Percentiles rank a stretch among this genome's conserved stretches.
These are phyloP conservation scores for Asterophora parasitica DNA, from an alignment of 768 basidiomycete genomes.

Conservation along the genomic window DNA sequence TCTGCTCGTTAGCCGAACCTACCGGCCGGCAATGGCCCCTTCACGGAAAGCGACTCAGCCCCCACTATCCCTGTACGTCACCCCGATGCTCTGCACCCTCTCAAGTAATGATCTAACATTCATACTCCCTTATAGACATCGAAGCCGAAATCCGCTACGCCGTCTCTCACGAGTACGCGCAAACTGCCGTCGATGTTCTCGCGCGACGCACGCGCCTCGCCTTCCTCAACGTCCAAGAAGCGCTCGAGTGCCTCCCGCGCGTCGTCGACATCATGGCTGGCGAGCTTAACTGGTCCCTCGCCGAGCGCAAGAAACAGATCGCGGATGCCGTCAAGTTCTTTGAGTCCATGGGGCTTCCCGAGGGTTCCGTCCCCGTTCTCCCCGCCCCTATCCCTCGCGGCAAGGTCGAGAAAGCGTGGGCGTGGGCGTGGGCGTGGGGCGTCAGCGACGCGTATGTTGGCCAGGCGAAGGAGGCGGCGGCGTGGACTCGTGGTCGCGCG, in stretches of 20 bases:
- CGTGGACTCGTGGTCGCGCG: conserved; percentile 31
- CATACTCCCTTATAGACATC: conserved; percentile 46
- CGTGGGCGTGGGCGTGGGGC: conserved; percentile 28
- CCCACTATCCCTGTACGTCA: conserved; percentile 70
- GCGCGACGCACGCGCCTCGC: conserved; percentile 87
- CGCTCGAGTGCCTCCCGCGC: conserved; percentile 77
- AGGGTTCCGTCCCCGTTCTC: conserved; percentile 35
- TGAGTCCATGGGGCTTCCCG: conserved; percentile 77
- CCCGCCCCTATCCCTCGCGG: conserved; percentile 24
- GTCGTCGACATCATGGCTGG: conserved; percentile 90
- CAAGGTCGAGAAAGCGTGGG: conserved; percentile 22
- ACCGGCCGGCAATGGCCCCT: conserved; percentile 84
- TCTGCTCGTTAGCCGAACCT: conserved; percentile 73
- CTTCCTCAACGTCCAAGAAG: conserved; percentile 87
- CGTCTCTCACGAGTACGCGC: conserved; percentile 84
- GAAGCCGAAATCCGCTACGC: conserved; percentile 94
- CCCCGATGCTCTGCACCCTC: not conserved
- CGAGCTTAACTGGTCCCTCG: conserved; percentile 73
- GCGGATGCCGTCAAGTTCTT: conserved; percentile 60
- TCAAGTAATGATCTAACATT: not conserved
- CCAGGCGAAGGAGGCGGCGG: conserved; percentile 7
- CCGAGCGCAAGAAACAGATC: conserved; percentile 57
- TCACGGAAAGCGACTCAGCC: conserved; percentile 68
- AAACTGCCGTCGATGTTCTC: conserved; percentile 89
- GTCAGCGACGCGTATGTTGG: not conserved